Conservation (phyloP, 2,329 filamentous ascomycete species). For the Amauroascus niger region DNA sequence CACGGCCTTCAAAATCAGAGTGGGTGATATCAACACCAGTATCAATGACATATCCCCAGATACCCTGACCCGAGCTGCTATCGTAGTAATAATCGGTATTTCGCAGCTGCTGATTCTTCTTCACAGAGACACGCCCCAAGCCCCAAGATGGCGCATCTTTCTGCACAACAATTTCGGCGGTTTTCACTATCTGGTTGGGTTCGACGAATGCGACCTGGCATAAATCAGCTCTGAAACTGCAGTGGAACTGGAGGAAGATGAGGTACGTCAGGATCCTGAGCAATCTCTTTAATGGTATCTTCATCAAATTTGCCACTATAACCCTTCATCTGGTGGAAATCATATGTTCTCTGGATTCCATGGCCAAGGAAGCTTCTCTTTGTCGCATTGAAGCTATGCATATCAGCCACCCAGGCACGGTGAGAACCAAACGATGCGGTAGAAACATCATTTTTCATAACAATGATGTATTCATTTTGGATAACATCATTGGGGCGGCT, state of each 20-base stretch:
- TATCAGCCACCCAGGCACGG: slow-evolving; percentile 8
- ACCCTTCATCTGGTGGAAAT: slow-evolving; percentile 10
- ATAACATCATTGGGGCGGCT: slow-evolving; percentile 5
- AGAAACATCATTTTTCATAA: slow-evolving; percentile 13
- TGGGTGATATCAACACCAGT: slow-evolving; percentile 30
- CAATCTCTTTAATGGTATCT: slow-evolving; percentile 11
- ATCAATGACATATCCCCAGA: slow-evolving; percentile 32
- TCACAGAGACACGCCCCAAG: slow-evolving; percentile 26
- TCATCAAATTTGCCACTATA: slow-evolving; percentile 13
- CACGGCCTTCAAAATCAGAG: slow-evolving; percentile 31
- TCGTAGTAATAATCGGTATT: slow-evolving; percentile 30
- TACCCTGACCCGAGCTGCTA: slow-evolving; percentile 26
- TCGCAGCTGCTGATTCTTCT: slow-evolving; percentile 17
- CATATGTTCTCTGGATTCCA: slow-evolving; percentile 5
- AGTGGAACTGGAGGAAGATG: background rate
- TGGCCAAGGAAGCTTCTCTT: background rate
- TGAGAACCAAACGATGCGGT: slow-evolving; percentile 9
- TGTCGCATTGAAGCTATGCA: slow-evolving; percentile 2
- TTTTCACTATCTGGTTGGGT: slow-evolving; percentile 7
- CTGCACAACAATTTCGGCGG: slow-evolving; percentile 12
- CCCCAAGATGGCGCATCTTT: slow-evolving; percentile 27
- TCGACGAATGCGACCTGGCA: slow-evolving; percentile 16
- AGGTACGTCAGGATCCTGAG: slow-evolving; percentile 10
- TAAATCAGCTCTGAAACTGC: background rate
- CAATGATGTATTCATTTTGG: slow-evolving; percentile 13